These are phyloP conservation scores for Lizonia empirigonia DNA, from an alignment of 2,329 filamentous ascomycete genomes.

Conservation along the genomic window DNA sequence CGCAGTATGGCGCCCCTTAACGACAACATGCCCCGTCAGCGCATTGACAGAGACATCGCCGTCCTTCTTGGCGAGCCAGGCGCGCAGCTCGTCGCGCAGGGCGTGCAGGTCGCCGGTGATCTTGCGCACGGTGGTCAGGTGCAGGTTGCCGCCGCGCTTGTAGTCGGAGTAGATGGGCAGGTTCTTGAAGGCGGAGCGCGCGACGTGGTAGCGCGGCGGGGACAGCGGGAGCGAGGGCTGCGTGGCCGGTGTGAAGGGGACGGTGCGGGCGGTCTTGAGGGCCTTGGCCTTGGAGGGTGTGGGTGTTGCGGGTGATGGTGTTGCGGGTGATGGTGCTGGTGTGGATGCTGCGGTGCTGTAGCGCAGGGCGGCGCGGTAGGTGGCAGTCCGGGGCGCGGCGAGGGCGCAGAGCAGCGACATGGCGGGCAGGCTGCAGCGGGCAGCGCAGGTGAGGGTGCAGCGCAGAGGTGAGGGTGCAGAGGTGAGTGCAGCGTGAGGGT, in stretches of 20 bases:
- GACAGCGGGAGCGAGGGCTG: constrained; percentile 20
- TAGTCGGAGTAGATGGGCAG: constrained; percentile 76
- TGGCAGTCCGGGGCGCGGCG: constrained; percentile 1
- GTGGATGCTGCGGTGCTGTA: constrained; percentile 19
- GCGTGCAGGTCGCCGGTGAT: constrained; percentile 73
- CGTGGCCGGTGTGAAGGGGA: constrained; percentile 16
- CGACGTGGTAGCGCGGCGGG: constrained; percentile 68
- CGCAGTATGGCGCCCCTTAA: constrained; percentile 35
- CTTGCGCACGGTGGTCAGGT: constrained; percentile 77
- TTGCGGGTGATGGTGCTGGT: constrained; percentile 43
- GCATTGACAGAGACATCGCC: constrained; percentile 63
- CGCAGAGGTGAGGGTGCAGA: constrained; percentile 46
- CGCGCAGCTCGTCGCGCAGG: constrained; percentile 67
- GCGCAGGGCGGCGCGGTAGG: constrained; percentile 14
- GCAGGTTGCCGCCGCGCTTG: constrained; percentile 77
- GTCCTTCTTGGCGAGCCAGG: constrained; percentile 62
- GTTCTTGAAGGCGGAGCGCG: constrained; percentile 71
- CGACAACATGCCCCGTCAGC: constrained; percentile 70
- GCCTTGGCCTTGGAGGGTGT: constrained; percentile 9
- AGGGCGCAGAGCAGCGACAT: constrained; percentile 51
- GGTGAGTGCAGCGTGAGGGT: too few relatives aligned
- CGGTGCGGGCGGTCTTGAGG: constrained; percentile 14
- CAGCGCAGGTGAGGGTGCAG: constrained; percentile 22
- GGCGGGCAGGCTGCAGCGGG: constrained; percentile 46
- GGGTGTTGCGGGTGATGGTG: constrained; percentile 28